Conservation (phyloP, 208 protist species). For the Wallacemonas collosoma region DNA sequence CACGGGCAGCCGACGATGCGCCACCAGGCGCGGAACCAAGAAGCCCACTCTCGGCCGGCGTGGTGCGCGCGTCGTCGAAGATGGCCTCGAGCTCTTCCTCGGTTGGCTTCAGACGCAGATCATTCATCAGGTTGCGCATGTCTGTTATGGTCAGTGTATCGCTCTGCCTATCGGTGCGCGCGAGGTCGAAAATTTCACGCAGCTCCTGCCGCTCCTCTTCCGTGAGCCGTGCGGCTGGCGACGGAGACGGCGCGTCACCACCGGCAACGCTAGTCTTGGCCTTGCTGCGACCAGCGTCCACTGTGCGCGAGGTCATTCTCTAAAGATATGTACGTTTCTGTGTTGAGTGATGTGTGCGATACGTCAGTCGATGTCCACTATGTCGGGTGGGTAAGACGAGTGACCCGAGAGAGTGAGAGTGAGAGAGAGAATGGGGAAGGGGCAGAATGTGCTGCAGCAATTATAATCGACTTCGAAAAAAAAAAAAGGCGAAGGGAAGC, state of each 20-base stretch:
- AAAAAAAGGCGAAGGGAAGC: no score
- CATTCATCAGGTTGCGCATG: slow-evolving; percentile 85
- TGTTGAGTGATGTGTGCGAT: no score
- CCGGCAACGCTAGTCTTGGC: background rate
- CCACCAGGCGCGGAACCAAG: background rate
- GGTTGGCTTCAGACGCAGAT: slow-evolving; percentile 81
- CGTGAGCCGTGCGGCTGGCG: slow-evolving; percentile 30
- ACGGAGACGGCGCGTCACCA: slow-evolving; percentile 6
- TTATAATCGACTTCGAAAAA: no score
- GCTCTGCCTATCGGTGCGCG: slow-evolving; percentile 74
- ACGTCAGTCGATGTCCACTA: no score
- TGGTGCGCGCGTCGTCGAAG: slow-evolving; percentile 56
- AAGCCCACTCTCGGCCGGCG: background rate
- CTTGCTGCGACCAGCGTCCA: background rate
- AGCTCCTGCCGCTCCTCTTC: slow-evolving; percentile 86
- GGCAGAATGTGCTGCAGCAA: no score
- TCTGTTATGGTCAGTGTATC: slow-evolving; percentile 79
- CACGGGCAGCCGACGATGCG: slow-evolving; percentile 7
- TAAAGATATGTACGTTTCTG: background rate
- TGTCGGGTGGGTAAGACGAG: no score
- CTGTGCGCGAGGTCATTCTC: background rate
- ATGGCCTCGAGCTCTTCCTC: slow-evolving; percentile 87
- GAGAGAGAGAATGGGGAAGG: no score
- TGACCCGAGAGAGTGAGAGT: no score
- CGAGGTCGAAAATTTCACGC: slow-evolving; percentile 93